Evolutionary conservation across 306 rosid genomes (phyloP).

Genomic region (Canavalia ensiformis): DNA sequence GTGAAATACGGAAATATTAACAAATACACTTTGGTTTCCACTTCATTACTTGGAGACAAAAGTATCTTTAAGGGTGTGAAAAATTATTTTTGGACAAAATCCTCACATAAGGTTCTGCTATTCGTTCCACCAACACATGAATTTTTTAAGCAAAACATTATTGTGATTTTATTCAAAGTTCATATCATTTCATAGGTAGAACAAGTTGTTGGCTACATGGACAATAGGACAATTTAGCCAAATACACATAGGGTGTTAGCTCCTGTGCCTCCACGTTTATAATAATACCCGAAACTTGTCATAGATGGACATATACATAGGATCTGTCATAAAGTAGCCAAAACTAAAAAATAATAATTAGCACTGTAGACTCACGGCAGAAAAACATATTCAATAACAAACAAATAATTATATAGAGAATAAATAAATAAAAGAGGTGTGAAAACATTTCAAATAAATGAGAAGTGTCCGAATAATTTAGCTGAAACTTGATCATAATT

Average conservation of each 20-base stretch:
- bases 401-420: conserved; percentile 39
- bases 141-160: not conserved
- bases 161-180: not conserved
- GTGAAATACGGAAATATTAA: conserved; percentile 34
- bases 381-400: conserved; percentile 38
- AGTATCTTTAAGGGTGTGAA: conserved; percentile 23
- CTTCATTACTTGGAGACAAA: conserved; percentile 51
- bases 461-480: conserved; percentile 10
- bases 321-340: conserved; percentile 54
- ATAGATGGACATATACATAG: conserved; percentile 44
- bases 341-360: conserved; percentile 15
- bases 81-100: conserved; percentile 46
- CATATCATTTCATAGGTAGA: conserved; percentile 31
- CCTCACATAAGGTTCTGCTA: conserved; percentile 46
- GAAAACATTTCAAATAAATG: conserved; percentile 36
- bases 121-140: conserved; percentile 46
- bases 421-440: conserved; percentile 7
- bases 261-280: conserved; percentile 31
- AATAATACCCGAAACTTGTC: conserved; percentile 26
- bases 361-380: conserved; percentile 57
- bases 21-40: conserved; percentile 39
- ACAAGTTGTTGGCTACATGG: conserved; percentile 46
- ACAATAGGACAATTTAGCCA: conserved; percentile 25
- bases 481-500: conserved; percentile 36
- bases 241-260: conserved; percentile 20